phyloP scores from a whole-genome alignment of 306 rosid genomes.

The Lathyrus oleraceus region DNA sequence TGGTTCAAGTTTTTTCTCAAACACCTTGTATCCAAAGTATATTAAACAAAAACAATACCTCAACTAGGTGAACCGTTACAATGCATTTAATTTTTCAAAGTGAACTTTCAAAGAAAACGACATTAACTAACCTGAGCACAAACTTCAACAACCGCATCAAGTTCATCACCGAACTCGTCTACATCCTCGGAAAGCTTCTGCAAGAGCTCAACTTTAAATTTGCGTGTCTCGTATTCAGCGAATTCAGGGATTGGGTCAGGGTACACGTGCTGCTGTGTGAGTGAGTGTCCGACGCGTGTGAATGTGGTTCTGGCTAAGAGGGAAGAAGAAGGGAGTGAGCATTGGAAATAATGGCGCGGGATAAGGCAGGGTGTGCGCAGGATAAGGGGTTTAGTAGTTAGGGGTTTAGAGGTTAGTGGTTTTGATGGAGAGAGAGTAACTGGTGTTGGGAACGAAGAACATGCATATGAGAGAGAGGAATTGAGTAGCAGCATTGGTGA shows the following conservation, averaged over 20 bases:
- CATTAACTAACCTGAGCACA: conserved; percentile 64
- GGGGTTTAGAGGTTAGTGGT: conserved; percentile 17
- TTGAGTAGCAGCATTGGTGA: conserved; percentile 29
- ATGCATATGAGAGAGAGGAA: not conserved
- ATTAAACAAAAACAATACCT: not conserved
- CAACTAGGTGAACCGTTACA: not conserved
- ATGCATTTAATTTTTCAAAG: not conserved
- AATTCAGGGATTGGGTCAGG: conserved; percentile 67
- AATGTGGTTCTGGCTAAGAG: conserved; percentile 15
- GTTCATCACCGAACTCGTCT: conserved; percentile 60
- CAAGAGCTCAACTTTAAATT: conserved; percentile 54
- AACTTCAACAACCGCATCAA: conserved; percentile 52
- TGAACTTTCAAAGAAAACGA: not conserved
- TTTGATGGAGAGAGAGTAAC: conserved; percentile 37
- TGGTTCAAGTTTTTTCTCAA: conserved; percentile 39
- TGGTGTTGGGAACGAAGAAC: not conserved
- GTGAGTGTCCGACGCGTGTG: conserved; percentile 23
- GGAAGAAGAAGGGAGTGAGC: not conserved
- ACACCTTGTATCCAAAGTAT: conserved; percentile 27
- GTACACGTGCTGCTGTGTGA: conserved; percentile 46
- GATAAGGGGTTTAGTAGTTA: conserved; percentile 24
- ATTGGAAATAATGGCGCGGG: conserved; percentile 17
- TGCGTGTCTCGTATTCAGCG: conserved; percentile 54
- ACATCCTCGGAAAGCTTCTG: conserved; percentile 52
- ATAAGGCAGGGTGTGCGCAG: conserved; percentile 28